Evolutionary conservation across 2,329 filamentous ascomycete genomes (phyloP), one percentile per base, ranked within the genome.

Genomic region (Trematosphaeria pertusa): DNA sequence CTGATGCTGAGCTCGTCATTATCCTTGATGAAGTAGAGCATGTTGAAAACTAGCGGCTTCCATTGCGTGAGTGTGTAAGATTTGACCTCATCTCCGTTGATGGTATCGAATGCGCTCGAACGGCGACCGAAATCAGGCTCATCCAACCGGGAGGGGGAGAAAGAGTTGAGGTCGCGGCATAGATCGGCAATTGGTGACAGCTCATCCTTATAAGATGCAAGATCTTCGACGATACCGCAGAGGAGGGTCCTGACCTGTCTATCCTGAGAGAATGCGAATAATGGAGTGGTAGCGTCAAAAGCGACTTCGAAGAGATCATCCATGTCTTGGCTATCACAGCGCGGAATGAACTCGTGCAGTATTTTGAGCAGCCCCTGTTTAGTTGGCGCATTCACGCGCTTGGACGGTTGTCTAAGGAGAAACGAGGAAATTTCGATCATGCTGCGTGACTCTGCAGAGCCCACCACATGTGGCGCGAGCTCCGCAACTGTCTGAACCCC

Each of bases 231-330:
- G 3, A 96, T 87, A 34, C 85, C 80, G 12, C 88, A 88, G 20
- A 97, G 75, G 0, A 89, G 80, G 52, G 86, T 79, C 43, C 94
- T 83, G 64, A 91, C 95, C 33, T 83, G 76, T 33, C 86, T 82
- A 69, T 97, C 92, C 59, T 86, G 89, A 76, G 97, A 93, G 67
- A 92, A 96, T 43, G 90, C 89, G 66, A 96, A 97, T 24, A 97
- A 81, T 0, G 89, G 86, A 3, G 89, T 87, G 8, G 94, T 74
- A 0, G 89, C 89, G 35, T 84, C 78, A 66, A 88, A 96, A 0
- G 95, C 83, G 26, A 82, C 79, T 34, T 80, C 74, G 37, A 83
- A 83, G 12, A 93, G 73, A 18, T 80, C 78, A 5, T 72, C 62
- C 37, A 88, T 79, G 48, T 81, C 78, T 37, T 80, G 73, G 8